Base-by-base conservation (phyloP, 441 rosid genomes). In the Cnidoscolus chayamansa region DNA sequence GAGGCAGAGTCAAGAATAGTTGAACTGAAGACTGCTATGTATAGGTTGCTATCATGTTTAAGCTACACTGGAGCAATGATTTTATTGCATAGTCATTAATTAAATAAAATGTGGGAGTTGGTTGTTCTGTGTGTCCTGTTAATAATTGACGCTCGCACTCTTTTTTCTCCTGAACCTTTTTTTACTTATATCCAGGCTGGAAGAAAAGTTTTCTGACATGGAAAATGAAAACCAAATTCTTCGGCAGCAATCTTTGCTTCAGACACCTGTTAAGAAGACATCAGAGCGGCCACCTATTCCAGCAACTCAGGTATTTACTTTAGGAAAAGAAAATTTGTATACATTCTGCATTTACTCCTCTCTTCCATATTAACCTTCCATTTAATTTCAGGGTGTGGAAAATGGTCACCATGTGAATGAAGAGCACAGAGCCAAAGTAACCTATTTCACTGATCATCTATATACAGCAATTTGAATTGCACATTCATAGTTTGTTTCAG, bases 1-100 rank as follows among this genome's bases (percentile, higher is more conserved):
- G 98, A 86, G 30, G 98, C 97, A 16, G 98, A 96, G 77, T 84
- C 94, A 48, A 96, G 86, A 83, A 72, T 93, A 64, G 90, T 91
- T 77, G 89, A 86, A 80, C 81, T 96, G 85, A 91, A 88, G 89
- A 91, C 91, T 73, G 89, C 83, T 66, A 87, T 93, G 97, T 92
- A 93, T 63, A 91, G 94, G 99, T 96, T 68, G 53, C 70, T 72
- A 40, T 51, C 65, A 51, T 65, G 60, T 60, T 72, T 66, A 73
- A 53, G 20, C 55, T 67, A 13, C n/a, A 45, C 16, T 16, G 40
- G 55, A 53, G 4, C 16, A 45, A n/a, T 13, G 48, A 31, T 72
- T 30, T 57, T 35, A 64, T 50, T 57, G 47, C 37, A 8, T 63
- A 19, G 16, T 64, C 50, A 5, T 45, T 50, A 25, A 62, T 65